These are phyloP conservation scores for Porphyrellus cyaneotinctus DNA, from an alignment of 768 basidiomycete genomes.

Conservation along the genomic window DNA sequence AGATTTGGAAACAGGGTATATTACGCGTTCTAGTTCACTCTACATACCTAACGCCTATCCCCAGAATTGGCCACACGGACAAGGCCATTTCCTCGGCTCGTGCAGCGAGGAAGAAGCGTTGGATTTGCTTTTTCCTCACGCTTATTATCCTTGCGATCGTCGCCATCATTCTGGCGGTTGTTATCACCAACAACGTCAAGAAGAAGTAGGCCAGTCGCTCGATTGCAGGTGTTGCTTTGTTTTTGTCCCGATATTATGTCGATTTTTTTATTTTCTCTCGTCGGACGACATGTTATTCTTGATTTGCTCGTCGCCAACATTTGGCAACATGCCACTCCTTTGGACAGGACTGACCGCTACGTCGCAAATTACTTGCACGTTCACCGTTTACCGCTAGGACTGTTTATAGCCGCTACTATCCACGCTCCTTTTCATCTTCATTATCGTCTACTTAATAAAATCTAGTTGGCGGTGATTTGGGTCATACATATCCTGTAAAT, in stretches of 20 bases:
- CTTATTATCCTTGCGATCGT: constrained; percentile 65
- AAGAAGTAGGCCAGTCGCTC: constrained; percentile 22
- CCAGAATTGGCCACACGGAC: constrained; percentile 75
- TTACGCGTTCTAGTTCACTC: background rate
- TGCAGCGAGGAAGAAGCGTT: constrained; percentile 89
- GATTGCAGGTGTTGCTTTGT: background rate
- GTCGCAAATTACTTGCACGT: constrained; percentile 14
- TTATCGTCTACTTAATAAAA: constrained; percentile 28
- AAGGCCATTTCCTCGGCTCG: constrained; percentile 85
- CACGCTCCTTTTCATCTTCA: constrained; percentile 16
- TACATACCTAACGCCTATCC: constrained; percentile 1
- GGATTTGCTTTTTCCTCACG: constrained; percentile 88
- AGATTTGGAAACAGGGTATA: constrained; percentile 83
- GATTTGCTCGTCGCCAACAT: constrained; percentile 1
- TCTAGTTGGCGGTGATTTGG: constrained; percentile 23
- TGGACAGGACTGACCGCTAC: constrained; percentile 14
- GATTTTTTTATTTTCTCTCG: background rate
- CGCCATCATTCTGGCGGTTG: constrained; percentile 58
- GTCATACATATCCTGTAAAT: constrained; percentile 8
- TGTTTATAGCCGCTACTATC: constrained; percentile 1
- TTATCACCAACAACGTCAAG: constrained; percentile 44
- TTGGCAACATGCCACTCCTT: constrained; percentile 18
- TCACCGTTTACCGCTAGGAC: background rate
- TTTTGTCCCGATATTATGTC: background rate
- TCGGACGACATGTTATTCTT: constrained; percentile 12